Percentiles rank a stretch among this genome's conserved stretches.
phyloP scores from a whole-genome alignment of 2,329 filamentous ascomycete genomes.

The Colletotrichum sp. region DNA sequence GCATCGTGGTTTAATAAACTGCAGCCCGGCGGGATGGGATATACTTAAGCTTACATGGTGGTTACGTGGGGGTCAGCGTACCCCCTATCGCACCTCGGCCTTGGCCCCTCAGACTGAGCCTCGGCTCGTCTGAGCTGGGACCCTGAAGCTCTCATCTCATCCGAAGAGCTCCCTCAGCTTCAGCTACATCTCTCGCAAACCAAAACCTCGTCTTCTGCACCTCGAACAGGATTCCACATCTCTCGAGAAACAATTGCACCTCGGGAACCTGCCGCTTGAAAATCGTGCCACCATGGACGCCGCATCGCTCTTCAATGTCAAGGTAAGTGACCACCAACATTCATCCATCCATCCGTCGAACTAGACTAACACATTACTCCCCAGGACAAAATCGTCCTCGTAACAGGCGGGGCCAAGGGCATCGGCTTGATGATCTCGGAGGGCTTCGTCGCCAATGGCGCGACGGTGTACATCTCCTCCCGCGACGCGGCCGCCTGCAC shows the following conservation, averaged over 20 bases:
- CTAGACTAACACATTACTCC: background rate
- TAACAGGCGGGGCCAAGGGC: slow-evolving; percentile 65
- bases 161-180: background rate
- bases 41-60: background rate
- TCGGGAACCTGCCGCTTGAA: background rate
- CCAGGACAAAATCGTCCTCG: slow-evolving; percentile 62
- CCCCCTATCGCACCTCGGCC: background rate
- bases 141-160: background rate
- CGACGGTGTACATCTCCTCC: slow-evolving; percentile 70
- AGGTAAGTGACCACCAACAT: slow-evolving; percentile 54
- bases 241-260: background rate
- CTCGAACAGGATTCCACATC: background rate
- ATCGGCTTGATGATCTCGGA: slow-evolving; percentile 73
- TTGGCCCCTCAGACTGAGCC: slow-evolving; percentile 1
- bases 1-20: background rate
- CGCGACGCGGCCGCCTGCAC: slow-evolving; percentile 65
- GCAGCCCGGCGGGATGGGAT: background rate
- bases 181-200: background rate
- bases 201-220: background rate
- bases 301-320: slow-evolving; percentile 61
- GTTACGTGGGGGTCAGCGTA: background rate
- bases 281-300: slow-evolving; percentile 53
- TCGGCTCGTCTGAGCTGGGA: slow-evolving; percentile 5
- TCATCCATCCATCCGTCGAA: too few relatives aligned
- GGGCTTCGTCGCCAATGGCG: slow-evolving; percentile 68